These are phyloP conservation scores for Amoebophrya sp. DNA, from an alignment of 169 alveolate genomes.

Conservation along the genomic window DNA sequence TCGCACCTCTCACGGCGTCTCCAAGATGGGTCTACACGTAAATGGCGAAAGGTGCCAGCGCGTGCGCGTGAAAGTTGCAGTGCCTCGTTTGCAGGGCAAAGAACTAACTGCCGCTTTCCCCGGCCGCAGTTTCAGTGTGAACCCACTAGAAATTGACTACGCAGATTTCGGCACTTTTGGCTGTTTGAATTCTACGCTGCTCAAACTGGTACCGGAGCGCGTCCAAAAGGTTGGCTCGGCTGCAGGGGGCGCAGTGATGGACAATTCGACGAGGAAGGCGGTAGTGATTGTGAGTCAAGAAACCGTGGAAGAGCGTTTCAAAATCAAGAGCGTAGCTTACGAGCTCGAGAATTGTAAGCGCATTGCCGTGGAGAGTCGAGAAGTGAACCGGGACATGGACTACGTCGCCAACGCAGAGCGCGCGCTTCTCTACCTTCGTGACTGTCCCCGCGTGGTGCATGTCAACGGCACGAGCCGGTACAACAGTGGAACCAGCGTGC, in stretches of 20 bases:
- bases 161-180: not conserved
- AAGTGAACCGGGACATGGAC: not conserved
- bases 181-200: not conserved
- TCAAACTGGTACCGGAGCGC: not conserved
- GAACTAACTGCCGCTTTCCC: not conserved
- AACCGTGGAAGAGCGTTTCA: not conserved
- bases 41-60: not conserved
- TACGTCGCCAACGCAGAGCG: not conserved
- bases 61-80: not conserved
- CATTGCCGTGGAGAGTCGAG: not conserved
- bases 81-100: not conserved
- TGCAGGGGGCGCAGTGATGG: no score
- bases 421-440: not conserved
- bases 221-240: no score
- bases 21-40: not conserved
- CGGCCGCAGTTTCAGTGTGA: not conserved
- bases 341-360: not conserved
- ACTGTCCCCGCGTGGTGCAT: not conserved
- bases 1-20: not conserved
- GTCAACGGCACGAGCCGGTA: not conserved
- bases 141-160: not conserved
- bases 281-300: not conserved
- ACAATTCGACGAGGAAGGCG: no score
- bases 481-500: not conserved
- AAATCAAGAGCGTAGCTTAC: not conserved